Evolutionary conservation across 371 early-diverging fungal genomes (phyloP).

Genomic region (Zancudomyces culisetae): DNA sequence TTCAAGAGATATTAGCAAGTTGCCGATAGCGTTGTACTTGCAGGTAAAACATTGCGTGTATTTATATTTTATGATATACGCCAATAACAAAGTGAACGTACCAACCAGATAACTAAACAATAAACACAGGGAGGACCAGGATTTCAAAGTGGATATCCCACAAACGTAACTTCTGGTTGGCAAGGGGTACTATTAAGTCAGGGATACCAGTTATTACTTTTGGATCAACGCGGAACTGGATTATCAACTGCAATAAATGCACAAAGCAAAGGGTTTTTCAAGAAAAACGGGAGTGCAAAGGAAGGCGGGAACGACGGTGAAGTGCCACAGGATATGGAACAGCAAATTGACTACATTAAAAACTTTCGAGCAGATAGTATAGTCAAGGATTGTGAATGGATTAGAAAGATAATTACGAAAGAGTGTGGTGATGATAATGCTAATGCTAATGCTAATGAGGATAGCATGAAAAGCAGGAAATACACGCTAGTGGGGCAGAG

Average conservation of each 20-base stretch:
- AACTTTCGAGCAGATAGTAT: conserved; percentile 56
- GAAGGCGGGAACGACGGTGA: too few species aligned
- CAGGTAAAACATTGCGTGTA: conserved; percentile 28
- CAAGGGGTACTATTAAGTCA: conserved; percentile 35
- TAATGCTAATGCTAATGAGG: conserved; percentile 2
- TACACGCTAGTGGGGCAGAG: conserved; percentile 43
- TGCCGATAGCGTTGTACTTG: conserved; percentile 37
- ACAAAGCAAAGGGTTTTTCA: too few species aligned
- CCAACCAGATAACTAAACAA: not conserved
- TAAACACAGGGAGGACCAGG: conserved; percentile 29
- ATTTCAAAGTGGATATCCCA: conserved; percentile 30
- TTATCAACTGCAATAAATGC: conserved; percentile 38
- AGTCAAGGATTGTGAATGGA: conserved; percentile 45
- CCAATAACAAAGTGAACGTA: not conserved
- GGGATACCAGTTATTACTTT: conserved; percentile 42
- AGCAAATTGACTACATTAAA: conserved; percentile 36
- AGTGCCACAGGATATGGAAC: conserved; percentile 24
- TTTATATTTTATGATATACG: too few species aligned
- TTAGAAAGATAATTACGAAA: conserved; percentile 33
- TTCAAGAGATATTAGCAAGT: conserved; percentile 25
- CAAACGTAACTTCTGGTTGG: conserved; percentile 35
- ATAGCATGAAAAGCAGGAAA: conserved; percentile 19
- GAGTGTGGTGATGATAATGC: conserved; percentile 4
- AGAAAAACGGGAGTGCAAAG: too few species aligned
- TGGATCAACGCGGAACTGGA: conserved; percentile 59